These are phyloP conservation scores for Cyclotella atomus DNA, from an alignment of 108 stramenopile genomes.

Conservation along the genomic window DNA sequence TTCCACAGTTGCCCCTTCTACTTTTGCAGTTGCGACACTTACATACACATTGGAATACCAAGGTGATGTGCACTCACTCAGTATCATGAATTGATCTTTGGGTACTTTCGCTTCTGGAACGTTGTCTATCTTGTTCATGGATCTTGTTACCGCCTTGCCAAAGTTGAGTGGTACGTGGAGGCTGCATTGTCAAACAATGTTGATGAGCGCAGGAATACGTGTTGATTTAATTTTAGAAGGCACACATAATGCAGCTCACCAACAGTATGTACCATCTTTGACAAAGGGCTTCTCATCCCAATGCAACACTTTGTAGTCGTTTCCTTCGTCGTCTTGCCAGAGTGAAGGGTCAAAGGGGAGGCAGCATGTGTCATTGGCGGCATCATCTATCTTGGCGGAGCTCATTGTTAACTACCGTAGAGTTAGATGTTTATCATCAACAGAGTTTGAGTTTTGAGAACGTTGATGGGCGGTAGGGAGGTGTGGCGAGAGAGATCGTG, in stretches of 20 bases:
- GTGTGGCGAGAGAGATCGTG: too few relatives aligned
- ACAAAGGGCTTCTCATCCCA: conserved; percentile 44
- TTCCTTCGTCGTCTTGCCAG: conserved; percentile 15
- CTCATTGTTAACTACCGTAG: not conserved
- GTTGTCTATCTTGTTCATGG: conserved; percentile 14
- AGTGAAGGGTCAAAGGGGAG: conserved; percentile 20
- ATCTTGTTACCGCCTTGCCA: conserved; percentile 17
- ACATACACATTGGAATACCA: conserved; percentile 35
- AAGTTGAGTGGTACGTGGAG: conserved; percentile 26
- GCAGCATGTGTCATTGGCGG: conserved; percentile 22
- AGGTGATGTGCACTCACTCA: conserved; percentile 31
- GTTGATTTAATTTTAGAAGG: too few relatives aligned
- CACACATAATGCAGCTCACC: too few relatives aligned
- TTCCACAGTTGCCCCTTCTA: conserved; percentile 18
- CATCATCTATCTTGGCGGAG: too few relatives aligned
- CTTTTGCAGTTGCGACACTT: conserved; percentile 19
- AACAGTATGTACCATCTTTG: conserved; percentile 28
- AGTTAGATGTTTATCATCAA: not conserved
- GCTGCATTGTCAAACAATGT: not conserved
- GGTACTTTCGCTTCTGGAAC: conserved; percentile 11
- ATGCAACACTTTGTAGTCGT: conserved; percentile 26
- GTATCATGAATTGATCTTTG: conserved; percentile 20
- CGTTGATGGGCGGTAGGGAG: too few relatives aligned
- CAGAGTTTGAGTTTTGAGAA: too few relatives aligned
- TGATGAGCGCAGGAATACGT: too few relatives aligned